A percentile compares a stretch with the other conserved stretches of the same genome.
Conservation (phyloP, 1,284 basidiomycete species). For the Leccinum subrobustum region DNA sequence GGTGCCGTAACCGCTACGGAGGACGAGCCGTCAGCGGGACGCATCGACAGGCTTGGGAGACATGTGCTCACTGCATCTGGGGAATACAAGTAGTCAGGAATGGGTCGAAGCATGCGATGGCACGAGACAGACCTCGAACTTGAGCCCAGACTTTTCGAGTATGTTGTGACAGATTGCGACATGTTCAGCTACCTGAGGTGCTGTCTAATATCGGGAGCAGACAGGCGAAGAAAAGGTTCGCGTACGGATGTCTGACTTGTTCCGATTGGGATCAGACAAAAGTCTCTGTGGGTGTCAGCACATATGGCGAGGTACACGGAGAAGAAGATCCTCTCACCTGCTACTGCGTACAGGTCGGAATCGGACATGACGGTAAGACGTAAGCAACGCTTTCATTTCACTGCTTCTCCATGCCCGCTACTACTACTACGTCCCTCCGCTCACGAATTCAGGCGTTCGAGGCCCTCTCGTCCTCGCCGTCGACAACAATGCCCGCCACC, state of each 20-base stretch:
- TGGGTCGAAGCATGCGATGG: conserved; percentile 3
- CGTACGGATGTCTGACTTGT: conserved; percentile 65
- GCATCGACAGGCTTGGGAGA: conserved; percentile 7
- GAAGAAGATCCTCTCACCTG: conserved; percentile 40
- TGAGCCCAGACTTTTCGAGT: conserved; percentile 78
- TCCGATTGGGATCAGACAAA: conserved; percentile 82
- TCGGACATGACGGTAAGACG: conserved; percentile 27
- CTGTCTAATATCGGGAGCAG: not conserved
- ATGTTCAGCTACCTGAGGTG: conserved; percentile 60
- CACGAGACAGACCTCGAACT: conserved; percentile 61
- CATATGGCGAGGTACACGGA: not conserved
- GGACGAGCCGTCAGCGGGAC: conserved; percentile 11
- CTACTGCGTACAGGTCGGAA: conserved; percentile 55
- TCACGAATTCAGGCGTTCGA: conserved; percentile 61
- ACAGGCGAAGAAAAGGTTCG: too few relatives aligned
- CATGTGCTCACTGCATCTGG: conserved; percentile 69
- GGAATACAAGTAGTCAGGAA: conserved; percentile 1
- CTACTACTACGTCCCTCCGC: conserved; percentile 44
- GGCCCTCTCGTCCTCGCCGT: conserved; percentile 25
- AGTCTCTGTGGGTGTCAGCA: conserved; percentile 47
- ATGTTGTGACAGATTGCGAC: conserved; percentile 79
- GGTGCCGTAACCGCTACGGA: conserved; percentile 80
- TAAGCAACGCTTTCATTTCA: not conserved
- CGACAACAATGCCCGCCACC: conserved; percentile 7
- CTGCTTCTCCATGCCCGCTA: conserved; percentile 43